Conservation (phyloP, 106 monocot genomes). For the Iris macrosiphon region DNA sequence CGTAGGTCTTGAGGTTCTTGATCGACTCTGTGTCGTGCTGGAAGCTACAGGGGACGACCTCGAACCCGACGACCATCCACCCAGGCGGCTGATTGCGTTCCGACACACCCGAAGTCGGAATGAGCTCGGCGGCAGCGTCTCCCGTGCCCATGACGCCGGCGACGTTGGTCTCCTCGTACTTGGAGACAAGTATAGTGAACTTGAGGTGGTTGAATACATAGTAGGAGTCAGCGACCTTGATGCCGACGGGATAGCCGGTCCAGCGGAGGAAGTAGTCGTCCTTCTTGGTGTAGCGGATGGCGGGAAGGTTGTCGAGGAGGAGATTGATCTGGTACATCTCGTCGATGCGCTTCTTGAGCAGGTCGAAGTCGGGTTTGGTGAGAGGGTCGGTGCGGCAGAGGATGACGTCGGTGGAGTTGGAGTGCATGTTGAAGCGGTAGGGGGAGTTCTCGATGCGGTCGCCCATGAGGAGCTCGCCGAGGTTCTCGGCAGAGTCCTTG, state of each 20-base stretch:
- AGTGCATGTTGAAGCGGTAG: conserved; percentile 57
- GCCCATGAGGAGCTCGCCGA: conserved; percentile 43
- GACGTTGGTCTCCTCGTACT: conserved; percentile 49
- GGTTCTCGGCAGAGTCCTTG: conserved; percentile 57
- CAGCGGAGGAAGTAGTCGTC: conserved; percentile 31
- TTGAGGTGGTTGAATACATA: conserved; percentile 60
- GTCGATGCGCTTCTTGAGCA: conserved; percentile 48
- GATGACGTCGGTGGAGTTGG: conserved; percentile 55
- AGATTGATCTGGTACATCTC: conserved; percentile 45
- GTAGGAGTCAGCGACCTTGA: conserved; percentile 16
- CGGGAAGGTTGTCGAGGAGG: conserved; percentile 50
- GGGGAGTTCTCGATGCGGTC: conserved; percentile 56
- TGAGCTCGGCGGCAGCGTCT: conserved; percentile 1
- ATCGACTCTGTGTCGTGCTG: conserved; percentile 21
- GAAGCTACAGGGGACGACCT: conserved; percentile 50
- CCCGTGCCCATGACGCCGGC: conserved; percentile 12
- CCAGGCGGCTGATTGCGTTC: conserved; percentile 21
- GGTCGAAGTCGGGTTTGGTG: conserved; percentile 17
- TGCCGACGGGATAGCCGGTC: conserved; percentile 70
- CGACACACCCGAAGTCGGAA: neutral
- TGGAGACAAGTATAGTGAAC: conserved; percentile 46
- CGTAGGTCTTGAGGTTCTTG: conserved; percentile 33
- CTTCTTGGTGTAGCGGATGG: conserved; percentile 44
- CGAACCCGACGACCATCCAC: conserved; percentile 54
- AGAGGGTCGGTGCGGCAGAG: conserved; percentile 42